Conservation (phyloP, 805 yeast species). For the Barnettozyma californica region DNA sequence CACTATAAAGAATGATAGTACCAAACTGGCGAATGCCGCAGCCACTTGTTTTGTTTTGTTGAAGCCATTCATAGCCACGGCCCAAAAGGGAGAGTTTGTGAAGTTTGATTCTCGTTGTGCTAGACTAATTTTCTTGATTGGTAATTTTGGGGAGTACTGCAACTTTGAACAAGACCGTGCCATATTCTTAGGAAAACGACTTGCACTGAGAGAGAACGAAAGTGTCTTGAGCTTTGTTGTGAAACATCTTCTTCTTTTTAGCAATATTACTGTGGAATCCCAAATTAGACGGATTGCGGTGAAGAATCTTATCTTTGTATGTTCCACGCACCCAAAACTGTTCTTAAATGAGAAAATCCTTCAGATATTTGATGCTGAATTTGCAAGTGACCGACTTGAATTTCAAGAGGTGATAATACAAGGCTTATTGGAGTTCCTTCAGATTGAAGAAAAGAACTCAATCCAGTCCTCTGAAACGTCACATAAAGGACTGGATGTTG, state of each 20-base stretch:
- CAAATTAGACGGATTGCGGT: slow-evolving; percentile 47
- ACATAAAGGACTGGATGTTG: slow-evolving; percentile 31
- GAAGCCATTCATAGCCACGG: slow-evolving; percentile 38
- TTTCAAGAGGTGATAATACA: slow-evolving; percentile 48
- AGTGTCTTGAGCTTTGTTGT: slow-evolving; percentile 53
- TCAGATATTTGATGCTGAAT: slow-evolving; percentile 44
- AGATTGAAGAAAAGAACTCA: slow-evolving; percentile 47
- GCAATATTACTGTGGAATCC: slow-evolving; percentile 30
- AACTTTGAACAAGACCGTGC: slow-evolving; percentile 44
- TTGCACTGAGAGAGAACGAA: slow-evolving; percentile 46
- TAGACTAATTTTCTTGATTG: slow-evolving; percentile 57
- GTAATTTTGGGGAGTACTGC: slow-evolving; percentile 68
- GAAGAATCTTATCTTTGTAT: slow-evolving; percentile 51
- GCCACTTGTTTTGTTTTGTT: slow-evolving; percentile 52
- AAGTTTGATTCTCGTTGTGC: slow-evolving; percentile 42
- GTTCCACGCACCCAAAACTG: slow-evolving; percentile 59
- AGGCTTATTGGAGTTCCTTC: slow-evolving; percentile 53
- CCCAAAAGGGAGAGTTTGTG: slow-evolving; percentile 22
- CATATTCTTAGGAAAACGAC: slow-evolving; percentile 31
- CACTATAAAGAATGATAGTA: slow-evolving; percentile 37
- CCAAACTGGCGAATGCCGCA: slow-evolving; percentile 55
- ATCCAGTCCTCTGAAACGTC: slow-evolving; percentile 36
- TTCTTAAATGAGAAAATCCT: slow-evolving; percentile 55
- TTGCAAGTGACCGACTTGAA: slow-evolving; percentile 33
- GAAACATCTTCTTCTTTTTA: slow-evolving; percentile 52